A percentile compares a stretch with the other conserved stretches of the same genome.
These are phyloP conservation scores for Naganishia antarctica DNA, from an alignment of 768 basidiomycete genomes.

Conservation along the genomic window DNA sequence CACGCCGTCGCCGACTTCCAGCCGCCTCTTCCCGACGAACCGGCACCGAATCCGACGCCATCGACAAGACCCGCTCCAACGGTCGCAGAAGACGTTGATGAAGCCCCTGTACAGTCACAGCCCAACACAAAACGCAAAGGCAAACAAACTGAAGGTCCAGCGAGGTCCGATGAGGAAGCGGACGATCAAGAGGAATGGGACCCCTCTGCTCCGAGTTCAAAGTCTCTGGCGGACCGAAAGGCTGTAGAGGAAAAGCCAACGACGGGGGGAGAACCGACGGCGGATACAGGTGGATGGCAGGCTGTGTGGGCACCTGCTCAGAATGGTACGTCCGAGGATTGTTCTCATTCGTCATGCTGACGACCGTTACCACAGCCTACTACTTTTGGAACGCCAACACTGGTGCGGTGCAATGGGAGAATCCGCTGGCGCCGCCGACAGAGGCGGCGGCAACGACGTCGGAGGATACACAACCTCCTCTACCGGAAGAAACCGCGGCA, in stretches of 20 bases:
- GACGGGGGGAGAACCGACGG: neutral
- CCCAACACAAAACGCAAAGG: neutral
- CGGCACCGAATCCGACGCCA: neutral
- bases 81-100: slow-evolving; percentile 20
- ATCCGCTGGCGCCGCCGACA: slow-evolving; percentile 44
- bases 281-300: slow-evolving; percentile 39
- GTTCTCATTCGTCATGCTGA: no score
- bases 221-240: slow-evolving; percentile 30
- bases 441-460: no score
- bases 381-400: slow-evolving; percentile 48
- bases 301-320: slow-evolving; percentile 47
- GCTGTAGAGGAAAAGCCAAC: slow-evolving; percentile 20
- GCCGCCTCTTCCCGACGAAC: slow-evolving; percentile 17
- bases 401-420: slow-evolving; percentile 47
- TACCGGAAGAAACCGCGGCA: slow-evolving; percentile 13
- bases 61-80: neutral
- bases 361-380: slow-evolving; percentile 45
- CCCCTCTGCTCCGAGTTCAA: slow-evolving; percentile 21
- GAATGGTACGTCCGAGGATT: slow-evolving; percentile 47
- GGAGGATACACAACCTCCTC: slow-evolving; percentile 21
- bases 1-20: neutral
- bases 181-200: slow-evolving; percentile 29
- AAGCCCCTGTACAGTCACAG: slow-evolving; percentile 29
- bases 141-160: neutral
- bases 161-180: neutral